A percentile compares a stretch with the other conserved stretches of the same genome.
Evolutionary conservation across 345 rosid species (phyloP).

Genomic region (Brassica rapa): DNA sequence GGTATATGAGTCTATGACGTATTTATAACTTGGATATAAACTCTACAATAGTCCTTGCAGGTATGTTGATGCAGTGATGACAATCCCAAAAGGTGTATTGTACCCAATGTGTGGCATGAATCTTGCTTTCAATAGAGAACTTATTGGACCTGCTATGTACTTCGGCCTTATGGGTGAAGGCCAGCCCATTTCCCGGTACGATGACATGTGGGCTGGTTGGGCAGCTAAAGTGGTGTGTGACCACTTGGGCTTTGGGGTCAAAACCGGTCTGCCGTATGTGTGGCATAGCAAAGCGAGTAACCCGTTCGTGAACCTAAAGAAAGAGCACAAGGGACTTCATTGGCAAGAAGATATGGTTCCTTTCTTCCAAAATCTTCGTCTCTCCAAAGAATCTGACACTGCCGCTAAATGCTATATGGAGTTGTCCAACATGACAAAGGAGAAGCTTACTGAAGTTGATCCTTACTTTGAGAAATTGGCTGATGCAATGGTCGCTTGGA

Average conservation of each 20-base stretch:
- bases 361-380: slow-evolving; percentile 60
- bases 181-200: slow-evolving; percentile 84
- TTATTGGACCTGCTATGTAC: slow-evolving; percentile 89
- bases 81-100: slow-evolving; percentile 76
- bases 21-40: background rate
- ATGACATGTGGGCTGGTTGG: slow-evolving; percentile 99
- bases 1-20: background rate
- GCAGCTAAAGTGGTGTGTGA: slow-evolving; percentile 83
- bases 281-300: slow-evolving; percentile 94
- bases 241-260: slow-evolving; percentile 77
- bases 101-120: slow-evolving; percentile 98
- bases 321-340: slow-evolving; percentile 77
- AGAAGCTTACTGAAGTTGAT: slow-evolving; percentile 65
- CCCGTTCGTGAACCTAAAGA: slow-evolving; percentile 80
- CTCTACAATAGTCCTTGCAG: slow-evolving; percentile 42
- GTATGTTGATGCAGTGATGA: slow-evolving; percentile 82
- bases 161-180: slow-evolving; percentile 93
- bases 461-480: slow-evolving; percentile 82
- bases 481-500: slow-evolving; percentile 84
- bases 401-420: slow-evolving; percentile 78
- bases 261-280: slow-evolving; percentile 77
- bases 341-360: slow-evolving; percentile 96
- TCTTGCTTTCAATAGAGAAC: slow-evolving; percentile 71
- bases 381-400: slow-evolving; percentile 70
- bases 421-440: slow-evolving; percentile 70